Evolutionary conservation across 768 basidiomycete genomes (phyloP).

Genomic region (Rhodotorula taiwanensis): DNA sequence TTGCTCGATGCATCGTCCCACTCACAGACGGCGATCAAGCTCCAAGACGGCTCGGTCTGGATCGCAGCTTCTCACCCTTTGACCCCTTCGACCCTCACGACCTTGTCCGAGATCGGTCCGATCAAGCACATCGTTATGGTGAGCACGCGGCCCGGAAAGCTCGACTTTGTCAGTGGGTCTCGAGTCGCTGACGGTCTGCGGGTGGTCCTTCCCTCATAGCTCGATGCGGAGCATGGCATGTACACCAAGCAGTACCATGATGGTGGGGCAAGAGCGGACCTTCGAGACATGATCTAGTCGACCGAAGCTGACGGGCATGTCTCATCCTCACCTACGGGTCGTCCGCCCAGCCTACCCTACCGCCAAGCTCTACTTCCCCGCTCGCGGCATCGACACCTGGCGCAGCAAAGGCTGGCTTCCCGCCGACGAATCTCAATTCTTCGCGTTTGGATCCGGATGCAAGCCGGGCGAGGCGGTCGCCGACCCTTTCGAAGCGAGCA

Average conservation of each 20-base stretch:
- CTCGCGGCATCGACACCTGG: constrained; percentile 8
- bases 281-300: background rate
- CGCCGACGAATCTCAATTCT: background rate
- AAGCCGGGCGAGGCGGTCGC: background rate
- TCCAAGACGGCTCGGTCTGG: constrained; percentile 66
- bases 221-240: constrained; percentile 26
- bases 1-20: too few relatives aligned
- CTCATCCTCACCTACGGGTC: too few relatives aligned
- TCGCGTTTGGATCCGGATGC: constrained; percentile 2
- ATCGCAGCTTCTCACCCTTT: constrained; percentile 74
- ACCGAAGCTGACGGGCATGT: constrained; percentile 1
- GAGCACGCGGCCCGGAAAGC: too few relatives aligned
- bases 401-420: constrained; percentile 11
- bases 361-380: constrained; percentile 26
- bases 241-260: constrained; percentile 20
- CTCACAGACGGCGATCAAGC: constrained; percentile 64
- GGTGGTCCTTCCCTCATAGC: too few relatives aligned
- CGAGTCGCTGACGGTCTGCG: too few relatives aligned
- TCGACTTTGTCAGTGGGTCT: too few relatives aligned
- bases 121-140: constrained; percentile 50
- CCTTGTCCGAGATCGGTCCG: constrained; percentile 59
- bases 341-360: constrained; percentile 14
- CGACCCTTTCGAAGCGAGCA: constrained; percentile 26
- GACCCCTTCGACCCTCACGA: constrained; percentile 58
- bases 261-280: background rate